Evolutionary conservation across 2,329 filamentous ascomycete genomes (phyloP).

Genomic region (Penicillium sp.): DNA sequence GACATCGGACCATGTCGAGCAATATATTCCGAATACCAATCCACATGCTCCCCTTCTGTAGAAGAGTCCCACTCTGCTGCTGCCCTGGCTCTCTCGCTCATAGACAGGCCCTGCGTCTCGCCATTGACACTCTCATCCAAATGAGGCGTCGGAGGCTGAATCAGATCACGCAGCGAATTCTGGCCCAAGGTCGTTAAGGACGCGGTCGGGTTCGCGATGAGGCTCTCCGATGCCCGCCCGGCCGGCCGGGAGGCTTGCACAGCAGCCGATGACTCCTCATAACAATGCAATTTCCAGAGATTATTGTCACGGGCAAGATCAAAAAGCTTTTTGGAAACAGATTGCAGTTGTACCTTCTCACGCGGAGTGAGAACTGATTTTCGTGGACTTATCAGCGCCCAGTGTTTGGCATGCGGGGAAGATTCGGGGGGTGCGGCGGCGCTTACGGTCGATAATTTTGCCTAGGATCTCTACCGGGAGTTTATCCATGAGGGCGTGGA

Average conservation of each 20-base stretch:
- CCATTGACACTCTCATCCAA: not conserved
- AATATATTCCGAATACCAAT: conserved; percentile 87
- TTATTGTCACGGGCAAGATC: conserved; percentile 65
- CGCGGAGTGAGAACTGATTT: conserved; percentile 54
- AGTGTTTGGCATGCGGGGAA: conserved; percentile 21
- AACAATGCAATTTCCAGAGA: conserved; percentile 71
- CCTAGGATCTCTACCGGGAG: conserved; percentile 61
- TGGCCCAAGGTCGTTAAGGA: conserved; percentile 31
- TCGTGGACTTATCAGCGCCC: conserved; percentile 19
- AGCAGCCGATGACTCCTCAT: conserved; percentile 64
- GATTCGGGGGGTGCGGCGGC: conserved; percentile 17
- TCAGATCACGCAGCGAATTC: conserved; percentile 30
- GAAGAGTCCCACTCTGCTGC: conserved; percentile 75
- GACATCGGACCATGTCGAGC: conserved; percentile 70
- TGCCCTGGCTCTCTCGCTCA: conserved; percentile 28
- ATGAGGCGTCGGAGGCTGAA: conserved; percentile 24
- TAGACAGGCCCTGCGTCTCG: conserved; percentile 14
- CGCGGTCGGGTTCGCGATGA: conserved; percentile 40
- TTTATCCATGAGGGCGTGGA: conserved; percentile 42
- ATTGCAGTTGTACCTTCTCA: conserved; percentile 63
- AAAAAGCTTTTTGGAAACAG: conserved; percentile 61
- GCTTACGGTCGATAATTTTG: conserved; percentile 58
- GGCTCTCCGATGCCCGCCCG: conserved; percentile 40
- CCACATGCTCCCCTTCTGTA: conserved; percentile 63
- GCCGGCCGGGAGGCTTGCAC: conserved; percentile 33